phyloP scores from a whole-genome alignment of 2,329 filamentous ascomycete genomes.

The Phoma sp. region DNA sequence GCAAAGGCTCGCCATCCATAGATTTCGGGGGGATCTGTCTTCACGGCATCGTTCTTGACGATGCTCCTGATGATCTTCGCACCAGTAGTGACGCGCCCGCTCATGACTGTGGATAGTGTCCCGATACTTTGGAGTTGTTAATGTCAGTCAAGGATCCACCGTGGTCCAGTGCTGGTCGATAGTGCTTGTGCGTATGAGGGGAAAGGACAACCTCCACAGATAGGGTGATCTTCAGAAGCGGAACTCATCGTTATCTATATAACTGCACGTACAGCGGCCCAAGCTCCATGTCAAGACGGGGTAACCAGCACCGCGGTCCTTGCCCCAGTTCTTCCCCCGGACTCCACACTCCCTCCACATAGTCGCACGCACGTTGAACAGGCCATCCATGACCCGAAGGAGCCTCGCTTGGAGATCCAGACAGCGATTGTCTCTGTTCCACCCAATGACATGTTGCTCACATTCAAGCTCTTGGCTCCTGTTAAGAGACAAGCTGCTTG shows the following conservation, averaged over 20 bases:
- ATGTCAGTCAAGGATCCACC: constrained; percentile 1
- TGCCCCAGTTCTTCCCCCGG: constrained; percentile 14
- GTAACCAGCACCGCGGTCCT: constrained; percentile 28
- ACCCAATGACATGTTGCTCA: constrained; percentile 20
- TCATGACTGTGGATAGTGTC: constrained; percentile 7
- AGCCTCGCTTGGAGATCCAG: constrained; percentile 14
- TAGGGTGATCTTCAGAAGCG: constrained; percentile 20
- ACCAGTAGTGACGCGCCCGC: constrained; percentile 24
- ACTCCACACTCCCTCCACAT: constrained; percentile 23
- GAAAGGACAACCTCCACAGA: constrained; percentile 27
- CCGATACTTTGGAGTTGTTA: not conserved
- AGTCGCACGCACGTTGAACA: constrained; percentile 11
- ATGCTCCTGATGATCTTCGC: constrained; percentile 59
- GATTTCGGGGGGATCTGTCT: constrained; percentile 68
- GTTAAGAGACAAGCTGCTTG: constrained; percentile 14
- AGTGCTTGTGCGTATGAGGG: constrained; percentile 20
- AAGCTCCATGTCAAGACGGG: constrained; percentile 33
- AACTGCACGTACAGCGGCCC: constrained; percentile 29
- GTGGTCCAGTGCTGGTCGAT: constrained; percentile 14
- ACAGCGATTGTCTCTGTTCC: constrained; percentile 12
- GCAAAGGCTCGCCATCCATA: constrained; percentile 73
- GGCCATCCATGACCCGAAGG: constrained; percentile 9
- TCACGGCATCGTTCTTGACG: constrained; percentile 75
- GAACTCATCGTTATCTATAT: constrained; percentile 29
- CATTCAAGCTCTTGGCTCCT: constrained; percentile 10